Evolutionary conservation across 345 rosid species (phyloP), one percentile per base, ranked within the genome.

Genomic region (Brassica nigra): DNA sequence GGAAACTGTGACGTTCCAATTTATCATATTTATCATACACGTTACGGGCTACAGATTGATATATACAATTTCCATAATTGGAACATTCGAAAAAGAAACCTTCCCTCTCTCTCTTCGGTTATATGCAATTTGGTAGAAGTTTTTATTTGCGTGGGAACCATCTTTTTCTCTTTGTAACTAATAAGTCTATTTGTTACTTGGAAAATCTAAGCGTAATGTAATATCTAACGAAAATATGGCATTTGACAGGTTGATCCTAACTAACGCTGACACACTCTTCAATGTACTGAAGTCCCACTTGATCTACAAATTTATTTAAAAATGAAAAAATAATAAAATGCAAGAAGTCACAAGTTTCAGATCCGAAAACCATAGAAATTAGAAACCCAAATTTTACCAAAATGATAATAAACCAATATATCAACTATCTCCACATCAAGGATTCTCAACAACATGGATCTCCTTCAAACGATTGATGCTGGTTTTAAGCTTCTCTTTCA

Each of bases 391-490:
- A 14, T 15, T 44, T 68, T 33, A 44, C 11, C 36, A 3, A 23
- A 44, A 1, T 42, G 14, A 63, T 8, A n/a, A 30, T 14, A 6
- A 6, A 5, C 6, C 6, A 71, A 63, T 74, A 8, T 11, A 4
- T 76, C 66, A 68, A 76, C 49, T 23, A 47, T 23, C 65, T 18
- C 65, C 71, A 10, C 14, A 66, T 9, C 16, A 54, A 66, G 12
- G 18, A 58, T 71, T 71, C 16, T 64, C 72, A 78, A 71, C 76
- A 71, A 30, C 59, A 66, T 84, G 18, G 86, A 80, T 23, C 36
- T 84, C 82, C 64, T 70, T 77, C 66, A 84, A 29, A 4, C 80
- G 39, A 66, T 84, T 84, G 20, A 52, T 52, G 15, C 57, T 49
- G 8, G 57, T 49, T 49, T 39, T 49, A n/a, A 4, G 57, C 18